Evolutionary conservation across 1,139 yeast genomes (phyloP).

Genomic region (Saccharomycopsis hybrid): DNA sequence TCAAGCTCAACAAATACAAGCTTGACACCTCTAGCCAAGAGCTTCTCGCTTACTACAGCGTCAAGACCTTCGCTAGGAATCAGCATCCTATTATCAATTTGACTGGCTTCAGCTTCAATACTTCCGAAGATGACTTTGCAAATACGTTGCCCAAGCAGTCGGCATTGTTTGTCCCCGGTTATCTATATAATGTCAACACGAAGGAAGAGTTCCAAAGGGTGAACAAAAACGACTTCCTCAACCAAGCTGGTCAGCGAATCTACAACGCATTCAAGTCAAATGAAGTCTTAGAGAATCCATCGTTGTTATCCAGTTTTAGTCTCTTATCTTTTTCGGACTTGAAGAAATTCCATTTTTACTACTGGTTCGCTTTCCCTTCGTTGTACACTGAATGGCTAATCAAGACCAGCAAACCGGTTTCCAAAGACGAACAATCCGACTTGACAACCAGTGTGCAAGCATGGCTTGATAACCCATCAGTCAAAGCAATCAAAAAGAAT

Average conservation of each 20-base stretch:
- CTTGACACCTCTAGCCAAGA: conserved; percentile 44
- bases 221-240: conserved; percentile 55
- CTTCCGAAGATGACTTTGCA: conserved; percentile 20
- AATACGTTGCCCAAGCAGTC: conserved; percentile 24
- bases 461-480: conserved; percentile 19
- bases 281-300: conserved; percentile 34
- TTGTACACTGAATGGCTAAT: conserved; percentile 43
- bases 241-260: conserved; percentile 36
- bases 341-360: conserved; percentile 78
- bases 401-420: background rate
- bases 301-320: conserved; percentile 41
- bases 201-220: conserved; percentile 71
- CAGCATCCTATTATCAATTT: conserved; percentile 25
- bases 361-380: conserved; percentile 84
- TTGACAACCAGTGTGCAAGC: conserved; percentile 20
- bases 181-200: conserved; percentile 66
- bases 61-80: conserved; percentile 22
- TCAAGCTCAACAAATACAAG: conserved; percentile 62
- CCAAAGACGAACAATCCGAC: background rate
- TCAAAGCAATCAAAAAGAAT: conserved; percentile 20
- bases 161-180: conserved; percentile 31
- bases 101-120: conserved; percentile 25
- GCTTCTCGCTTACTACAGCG: conserved; percentile 22
- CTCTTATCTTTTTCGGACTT: conserved; percentile 77
- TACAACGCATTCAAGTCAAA: conserved; percentile 30